Percentiles rank a stretch among this genome's conserved stretches.
phyloP scores from a whole-genome alignment of 2,329 filamentous ascomycete genomes.

The Scedosporium minutisporum region DNA sequence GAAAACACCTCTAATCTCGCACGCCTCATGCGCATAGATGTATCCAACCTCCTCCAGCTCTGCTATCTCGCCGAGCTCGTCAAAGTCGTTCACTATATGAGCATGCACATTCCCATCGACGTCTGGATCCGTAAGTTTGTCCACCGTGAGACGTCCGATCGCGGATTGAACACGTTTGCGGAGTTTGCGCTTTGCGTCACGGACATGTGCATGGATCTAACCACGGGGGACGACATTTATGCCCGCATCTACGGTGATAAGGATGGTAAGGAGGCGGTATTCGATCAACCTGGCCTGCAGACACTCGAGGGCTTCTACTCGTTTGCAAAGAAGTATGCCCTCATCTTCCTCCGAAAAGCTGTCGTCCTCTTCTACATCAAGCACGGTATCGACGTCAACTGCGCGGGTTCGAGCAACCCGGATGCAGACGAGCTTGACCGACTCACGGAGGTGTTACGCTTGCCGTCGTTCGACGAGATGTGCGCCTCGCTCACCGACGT shows the following conservation, averaged over 20 bases:
- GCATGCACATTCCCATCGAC: conserved; percentile 40
- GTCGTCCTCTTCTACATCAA: conserved; percentile 77
- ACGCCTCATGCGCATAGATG: conserved; percentile 59
- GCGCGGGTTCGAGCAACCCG: conserved; percentile 50
- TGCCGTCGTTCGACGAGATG: conserved; percentile 74
- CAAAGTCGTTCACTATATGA: conserved; percentile 60
- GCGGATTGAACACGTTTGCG: conserved; percentile 43
- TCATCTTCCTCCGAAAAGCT: conserved; percentile 82
- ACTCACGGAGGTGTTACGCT: conserved; percentile 61
- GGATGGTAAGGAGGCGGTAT: conserved; percentile 30
- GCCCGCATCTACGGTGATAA: conserved; percentile 1
- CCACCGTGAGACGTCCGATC: conserved; percentile 30
- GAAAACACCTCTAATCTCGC: conserved; percentile 66
- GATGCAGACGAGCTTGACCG: conserved; percentile 73
- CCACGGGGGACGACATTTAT: neutral
- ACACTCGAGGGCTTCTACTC: conserved; percentile 44
- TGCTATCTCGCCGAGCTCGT: conserved; percentile 89
- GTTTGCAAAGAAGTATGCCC: conserved; percentile 70
- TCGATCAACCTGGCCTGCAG: conserved; percentile 45
- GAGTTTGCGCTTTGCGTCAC: conserved; percentile 42
- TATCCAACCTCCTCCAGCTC: conserved; percentile 69
- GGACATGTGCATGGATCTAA: conserved; percentile 29
- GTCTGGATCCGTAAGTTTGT: conserved; percentile 38
- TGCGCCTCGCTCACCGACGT: conserved; percentile 49
- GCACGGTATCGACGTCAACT: conserved; percentile 80